phyloP scores from a whole-genome alignment of 495 filamentous ascomycete genomes.

The Talaromyces ruber region DNA sequence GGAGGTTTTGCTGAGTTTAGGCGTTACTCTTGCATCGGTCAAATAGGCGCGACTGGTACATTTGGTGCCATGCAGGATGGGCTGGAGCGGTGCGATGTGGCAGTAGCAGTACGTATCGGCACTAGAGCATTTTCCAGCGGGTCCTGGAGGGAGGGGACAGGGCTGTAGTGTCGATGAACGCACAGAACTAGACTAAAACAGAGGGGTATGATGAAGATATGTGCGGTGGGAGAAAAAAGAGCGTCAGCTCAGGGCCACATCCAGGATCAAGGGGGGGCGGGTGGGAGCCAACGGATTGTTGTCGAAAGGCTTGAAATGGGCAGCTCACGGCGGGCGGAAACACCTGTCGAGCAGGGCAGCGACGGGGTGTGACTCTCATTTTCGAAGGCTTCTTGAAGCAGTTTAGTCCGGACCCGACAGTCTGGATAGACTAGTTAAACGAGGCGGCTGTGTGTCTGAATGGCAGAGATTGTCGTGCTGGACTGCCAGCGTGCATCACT shows the following conservation, averaged over 20 bases:
- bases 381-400: conserved; percentile 10
- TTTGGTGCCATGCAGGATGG: conserved; percentile 7
- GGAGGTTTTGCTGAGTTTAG: neutral
- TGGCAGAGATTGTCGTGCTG: conserved; percentile 2
- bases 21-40: conserved; percentile 3
- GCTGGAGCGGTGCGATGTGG: conserved; percentile 2
- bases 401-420: conserved; percentile 25
- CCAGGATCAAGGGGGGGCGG: neutral
- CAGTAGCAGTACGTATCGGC: neutral
- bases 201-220: neutral
- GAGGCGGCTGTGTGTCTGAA: conserved; percentile 20
- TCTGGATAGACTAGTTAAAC: conserved; percentile 25
- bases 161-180: neutral
- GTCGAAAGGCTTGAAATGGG: neutral
- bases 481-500: conserved; percentile 4
- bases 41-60: conserved; percentile 4
- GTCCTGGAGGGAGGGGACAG: conserved; percentile 2
- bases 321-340: neutral
- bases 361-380: conserved; percentile 5
- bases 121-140: neutral
- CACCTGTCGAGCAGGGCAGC: neutral
- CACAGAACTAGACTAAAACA: neutral
- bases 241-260: neutral
- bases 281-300: neutral
- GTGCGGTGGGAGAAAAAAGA: conserved; percentile 2